phyloP scores from a whole-genome alignment of 768 basidiomycete genomes.

The Psilocybe cubensis region DNA sequence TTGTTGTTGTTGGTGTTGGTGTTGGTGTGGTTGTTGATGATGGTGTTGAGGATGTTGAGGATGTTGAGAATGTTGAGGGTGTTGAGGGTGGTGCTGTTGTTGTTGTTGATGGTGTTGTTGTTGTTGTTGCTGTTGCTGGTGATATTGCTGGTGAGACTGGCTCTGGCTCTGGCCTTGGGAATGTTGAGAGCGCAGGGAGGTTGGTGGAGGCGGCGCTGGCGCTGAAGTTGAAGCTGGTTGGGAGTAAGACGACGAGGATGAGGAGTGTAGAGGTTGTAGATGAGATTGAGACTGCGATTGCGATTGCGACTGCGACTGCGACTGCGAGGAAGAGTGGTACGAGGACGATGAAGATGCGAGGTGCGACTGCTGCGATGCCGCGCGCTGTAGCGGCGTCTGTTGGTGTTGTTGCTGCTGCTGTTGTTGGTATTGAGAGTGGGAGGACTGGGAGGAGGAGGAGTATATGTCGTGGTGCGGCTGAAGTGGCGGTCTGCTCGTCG shows the following conservation, averaged over 20 bases:
- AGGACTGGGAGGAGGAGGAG: not conserved
- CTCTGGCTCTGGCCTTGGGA: not conserved
- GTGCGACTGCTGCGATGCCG: not conserved
- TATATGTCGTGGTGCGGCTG: not conserved
- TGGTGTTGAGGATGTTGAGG: not conserved
- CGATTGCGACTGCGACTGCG: not conserved
- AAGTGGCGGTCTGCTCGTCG: not conserved
- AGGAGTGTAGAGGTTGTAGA: not conserved
- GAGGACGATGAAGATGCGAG: not conserved
- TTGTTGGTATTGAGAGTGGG: slow-evolving; percentile 8
- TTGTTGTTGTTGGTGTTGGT: not conserved
- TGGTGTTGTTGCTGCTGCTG: slow-evolving; percentile 4
- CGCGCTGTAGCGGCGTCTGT: slow-evolving; percentile 10
- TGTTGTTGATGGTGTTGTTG: not conserved
- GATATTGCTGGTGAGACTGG: no score
- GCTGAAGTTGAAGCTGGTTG: slow-evolving; percentile 5
- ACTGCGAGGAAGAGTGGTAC: slow-evolving; percentile 6
- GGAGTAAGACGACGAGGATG: not conserved
- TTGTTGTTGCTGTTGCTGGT: not conserved
- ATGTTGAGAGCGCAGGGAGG: not conserved
- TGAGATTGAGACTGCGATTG: slow-evolving; percentile 4
- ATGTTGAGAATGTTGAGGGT: not conserved
- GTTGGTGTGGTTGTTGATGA: not conserved
- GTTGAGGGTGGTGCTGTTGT: not conserved
- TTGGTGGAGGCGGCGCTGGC: no score